phyloP scores from a whole-genome alignment of 805 yeast species.

The Kuraishia capsulata region DNA sequence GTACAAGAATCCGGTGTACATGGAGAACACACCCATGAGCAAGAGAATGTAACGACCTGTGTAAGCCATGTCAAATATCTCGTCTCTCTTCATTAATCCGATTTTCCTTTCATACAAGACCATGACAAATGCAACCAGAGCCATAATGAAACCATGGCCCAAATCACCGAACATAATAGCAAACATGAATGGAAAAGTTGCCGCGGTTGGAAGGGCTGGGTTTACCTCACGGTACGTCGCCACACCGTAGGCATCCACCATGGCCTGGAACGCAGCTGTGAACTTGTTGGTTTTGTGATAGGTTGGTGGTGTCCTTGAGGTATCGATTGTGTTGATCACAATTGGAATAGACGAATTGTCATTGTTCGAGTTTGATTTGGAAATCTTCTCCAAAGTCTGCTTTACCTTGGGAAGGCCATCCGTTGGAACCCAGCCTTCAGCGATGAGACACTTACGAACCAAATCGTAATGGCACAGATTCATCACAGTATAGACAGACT shows the following conservation, averaged over 20 bases:
- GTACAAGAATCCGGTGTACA: conserved; percentile 67
- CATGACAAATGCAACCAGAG: conserved; percentile 43
- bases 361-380: conserved; percentile 4
- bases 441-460: conserved; percentile 55
- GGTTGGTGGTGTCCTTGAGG: conserved; percentile 65
- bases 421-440: conserved; percentile 69
- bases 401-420: conserved; percentile 40
- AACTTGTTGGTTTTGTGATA: conserved; percentile 63
- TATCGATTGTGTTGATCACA: conserved; percentile 45
- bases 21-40: conserved; percentile 64
- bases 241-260: conserved; percentile 71
- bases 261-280: conserved; percentile 59
- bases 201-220: conserved; percentile 66
- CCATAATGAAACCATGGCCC: conserved; percentile 65
- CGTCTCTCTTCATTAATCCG: conserved; percentile 53
- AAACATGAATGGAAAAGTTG: conserved; percentile 76
- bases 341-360: conserved; percentile 18
- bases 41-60: conserved; percentile 61
- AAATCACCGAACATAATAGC: conserved; percentile 81
- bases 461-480: conserved; percentile 63
- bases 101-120: conserved; percentile 47
- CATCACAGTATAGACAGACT: conserved; percentile 47
- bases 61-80: conserved; percentile 71
- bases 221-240: conserved; percentile 70
- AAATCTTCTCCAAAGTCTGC: conserved; percentile 31